Percentiles rank a stretch among this genome's conserved stretches.
Evolutionary conservation across 2,329 filamentous ascomycete genomes (phyloP).

Genomic region (Hypoxylon sp.): DNA sequence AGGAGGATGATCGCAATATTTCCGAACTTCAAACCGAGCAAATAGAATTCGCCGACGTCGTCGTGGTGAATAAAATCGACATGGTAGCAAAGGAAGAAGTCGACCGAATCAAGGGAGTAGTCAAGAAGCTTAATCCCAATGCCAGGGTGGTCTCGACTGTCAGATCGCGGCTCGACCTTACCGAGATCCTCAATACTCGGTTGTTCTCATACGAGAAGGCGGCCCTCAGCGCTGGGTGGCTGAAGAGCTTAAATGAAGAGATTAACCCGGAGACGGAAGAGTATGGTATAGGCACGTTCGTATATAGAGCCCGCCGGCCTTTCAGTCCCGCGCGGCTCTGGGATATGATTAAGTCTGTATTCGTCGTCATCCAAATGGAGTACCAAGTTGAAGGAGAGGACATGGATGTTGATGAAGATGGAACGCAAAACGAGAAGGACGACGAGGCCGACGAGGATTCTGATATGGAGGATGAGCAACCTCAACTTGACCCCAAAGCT

Average conservation of each 20-base stretch:
- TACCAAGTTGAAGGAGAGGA: slow-evolving; percentile 52
- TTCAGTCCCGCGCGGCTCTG: slow-evolving; percentile 64
- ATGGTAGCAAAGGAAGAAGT: slow-evolving; percentile 59
- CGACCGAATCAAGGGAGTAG: slow-evolving; percentile 64
- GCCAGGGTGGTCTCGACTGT: slow-evolving; percentile 74
- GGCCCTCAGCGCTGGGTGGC: slow-evolving; percentile 75
- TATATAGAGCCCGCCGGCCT: slow-evolving; percentile 72
- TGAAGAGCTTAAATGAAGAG: slow-evolving; percentile 77
- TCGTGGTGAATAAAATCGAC: slow-evolving; percentile 78
- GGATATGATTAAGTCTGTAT: slow-evolving; percentile 61
- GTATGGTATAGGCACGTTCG: slow-evolving; percentile 78
- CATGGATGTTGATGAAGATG: slow-evolving; percentile 47
- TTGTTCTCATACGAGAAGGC: slow-evolving; percentile 74
- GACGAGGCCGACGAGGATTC: slow-evolving; percentile 47
- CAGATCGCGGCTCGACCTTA: slow-evolving; percentile 65
- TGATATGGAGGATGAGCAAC: slow-evolving; percentile 47
- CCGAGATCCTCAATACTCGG: slow-evolving; percentile 73
- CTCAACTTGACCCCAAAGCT: slow-evolving; percentile 52
- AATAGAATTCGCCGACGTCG: slow-evolving; percentile 81
- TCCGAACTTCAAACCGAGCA: slow-evolving; percentile 82
- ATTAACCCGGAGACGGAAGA: slow-evolving; percentile 79
- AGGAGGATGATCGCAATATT: slow-evolving; percentile 79
- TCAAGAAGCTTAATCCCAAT: slow-evolving; percentile 73
- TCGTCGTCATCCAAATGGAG: slow-evolving; percentile 62
- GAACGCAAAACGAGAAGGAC: slow-evolving; percentile 53